Base-by-base conservation (phyloP, 1,139 yeast genomes). In the Trichomonascaceae sp. region DNA sequence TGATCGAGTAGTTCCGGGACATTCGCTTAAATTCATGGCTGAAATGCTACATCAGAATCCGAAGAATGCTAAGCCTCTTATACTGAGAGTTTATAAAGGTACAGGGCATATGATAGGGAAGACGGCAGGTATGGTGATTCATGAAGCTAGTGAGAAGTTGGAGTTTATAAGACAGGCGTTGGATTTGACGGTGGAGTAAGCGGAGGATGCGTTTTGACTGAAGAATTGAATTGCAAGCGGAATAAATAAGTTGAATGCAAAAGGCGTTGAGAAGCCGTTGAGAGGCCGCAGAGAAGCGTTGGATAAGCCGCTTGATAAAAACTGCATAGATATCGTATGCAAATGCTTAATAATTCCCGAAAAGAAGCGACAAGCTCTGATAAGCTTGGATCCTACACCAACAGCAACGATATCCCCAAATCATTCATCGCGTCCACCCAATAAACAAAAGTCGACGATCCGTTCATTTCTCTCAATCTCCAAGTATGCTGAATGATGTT, bases 391-490 rank as follows among this genome's bases (percentile, higher is more conserved):
- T 7, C 32, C 32, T 45, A 56, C 13, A 56, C 58, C n/a, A 56
- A 41, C 27, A 56, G 36, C 15, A 56, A 51, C 27, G 39, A 44
- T 13, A 51, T 48, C 27, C 50, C 51, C 15, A 56, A 47, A 44
- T 54, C 53, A 19, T 54, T 52, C 58, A 56, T 56, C 12, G 55
- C 49, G 13, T 47, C 52, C 15, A 54, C 30, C 58, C 58, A 56
- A 27, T 49, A 49, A 24, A 52, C 55, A 19, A 32, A 44, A n/a
- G 45, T 39, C 45, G 39, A 46, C 45, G 39, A 12, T 9, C 50
- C 45, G 17, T 39, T 38, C 43, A 18, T 32, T 17, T 50, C 54
- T 30, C 57, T 38, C 38, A 54, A 30, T 32, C 30, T 24, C 59
- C 59, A 56, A 10, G 57, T 52, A 15, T 55, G 53, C 32, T 54